Percentiles rank a stretch among this genome's conserved stretches.
Conservation (phyloP, 345 rosid species). For the Chamaenerion angustifolium region DNA sequence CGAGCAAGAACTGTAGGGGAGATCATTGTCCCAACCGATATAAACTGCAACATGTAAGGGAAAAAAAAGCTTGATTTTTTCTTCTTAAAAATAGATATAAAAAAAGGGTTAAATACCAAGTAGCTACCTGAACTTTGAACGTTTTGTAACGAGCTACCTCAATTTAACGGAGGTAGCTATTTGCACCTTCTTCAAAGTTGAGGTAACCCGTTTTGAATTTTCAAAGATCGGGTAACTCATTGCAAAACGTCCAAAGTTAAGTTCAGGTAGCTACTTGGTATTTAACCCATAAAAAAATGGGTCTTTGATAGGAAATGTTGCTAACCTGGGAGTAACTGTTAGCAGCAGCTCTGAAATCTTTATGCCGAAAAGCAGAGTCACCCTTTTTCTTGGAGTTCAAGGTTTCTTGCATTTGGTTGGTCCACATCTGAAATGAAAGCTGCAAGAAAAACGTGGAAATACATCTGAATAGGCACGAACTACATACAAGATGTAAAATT, state of each 20-base stretch:
- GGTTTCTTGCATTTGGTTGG: conserved; percentile 77
- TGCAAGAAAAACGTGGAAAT: conserved; percentile 18
- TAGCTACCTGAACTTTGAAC: too few relatives aligned
- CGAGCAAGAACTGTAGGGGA: conserved; percentile 66
- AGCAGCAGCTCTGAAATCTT: conserved; percentile 48
- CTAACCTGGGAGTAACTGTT: conserved; percentile 66
- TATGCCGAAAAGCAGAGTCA: conserved; percentile 58
- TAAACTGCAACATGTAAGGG: conserved; percentile 33
- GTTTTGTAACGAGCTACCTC: too few relatives aligned
- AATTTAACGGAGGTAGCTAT: too few relatives aligned
- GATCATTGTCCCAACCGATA: conserved; percentile 55
- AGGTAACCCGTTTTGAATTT: too few relatives aligned
- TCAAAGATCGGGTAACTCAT: too few relatives aligned
- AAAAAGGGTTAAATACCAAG: too few relatives aligned
- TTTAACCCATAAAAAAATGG: too few relatives aligned
- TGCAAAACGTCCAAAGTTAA: too few relatives aligned
- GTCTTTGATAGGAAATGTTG: not conserved
- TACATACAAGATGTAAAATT: too few relatives aligned
- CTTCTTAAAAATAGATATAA: too few relatives aligned
- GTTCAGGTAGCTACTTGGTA: too few relatives aligned
- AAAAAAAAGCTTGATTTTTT: not conserved
- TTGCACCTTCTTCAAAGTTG: too few relatives aligned
- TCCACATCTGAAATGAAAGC: conserved; percentile 84
- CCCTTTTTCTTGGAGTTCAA: conserved; percentile 75
- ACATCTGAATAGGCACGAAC: not conserved